These are phyloP conservation scores for Volvox reticuliferus DNA, from an alignment of 139 green algal genomes.

Conservation along the genomic window DNA sequence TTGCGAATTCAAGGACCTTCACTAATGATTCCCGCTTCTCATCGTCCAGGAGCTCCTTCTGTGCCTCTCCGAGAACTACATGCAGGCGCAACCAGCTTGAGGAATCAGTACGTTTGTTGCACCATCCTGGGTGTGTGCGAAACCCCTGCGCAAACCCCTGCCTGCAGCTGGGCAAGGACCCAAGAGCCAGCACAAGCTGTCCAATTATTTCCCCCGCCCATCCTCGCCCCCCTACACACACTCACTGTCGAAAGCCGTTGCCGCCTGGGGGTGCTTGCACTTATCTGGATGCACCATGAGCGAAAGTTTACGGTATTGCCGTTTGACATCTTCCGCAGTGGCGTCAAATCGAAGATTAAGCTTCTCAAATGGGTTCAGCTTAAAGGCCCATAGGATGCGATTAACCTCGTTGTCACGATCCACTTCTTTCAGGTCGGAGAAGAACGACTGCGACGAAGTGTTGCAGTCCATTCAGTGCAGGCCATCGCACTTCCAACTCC, in stretches of 20 bases:
- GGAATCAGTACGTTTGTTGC: no score
- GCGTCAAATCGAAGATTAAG: constrained; percentile 89
- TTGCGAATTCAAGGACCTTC: constrained; percentile 74
- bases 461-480: neutral
- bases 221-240: neutral
- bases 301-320: constrained; percentile 91
- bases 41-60: constrained; percentile 82
- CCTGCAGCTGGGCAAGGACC: no score
- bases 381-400: constrained; percentile 93
- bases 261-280: constrained; percentile 84
- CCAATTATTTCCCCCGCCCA: no score
- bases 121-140: no score
- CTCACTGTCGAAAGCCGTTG: constrained; percentile 89
- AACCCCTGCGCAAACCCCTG: no score
- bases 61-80: constrained; percentile 81
- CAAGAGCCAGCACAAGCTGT: no score
- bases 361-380: constrained; percentile 97
- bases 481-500: neutral
- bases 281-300: constrained; percentile 95
- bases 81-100: neutral
- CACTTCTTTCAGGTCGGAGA: constrained; percentile 88
- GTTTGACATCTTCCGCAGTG: constrained; percentile 83
- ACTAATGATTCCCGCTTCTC: constrained; percentile 76
- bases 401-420: constrained; percentile 95
- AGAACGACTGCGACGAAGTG: constrained; percentile 80